Evolutionary conservation across 768 basidiomycete species (phyloP), one percentile per base, ranked within the genome.

Genomic region (Mycena latifolia): DNA sequence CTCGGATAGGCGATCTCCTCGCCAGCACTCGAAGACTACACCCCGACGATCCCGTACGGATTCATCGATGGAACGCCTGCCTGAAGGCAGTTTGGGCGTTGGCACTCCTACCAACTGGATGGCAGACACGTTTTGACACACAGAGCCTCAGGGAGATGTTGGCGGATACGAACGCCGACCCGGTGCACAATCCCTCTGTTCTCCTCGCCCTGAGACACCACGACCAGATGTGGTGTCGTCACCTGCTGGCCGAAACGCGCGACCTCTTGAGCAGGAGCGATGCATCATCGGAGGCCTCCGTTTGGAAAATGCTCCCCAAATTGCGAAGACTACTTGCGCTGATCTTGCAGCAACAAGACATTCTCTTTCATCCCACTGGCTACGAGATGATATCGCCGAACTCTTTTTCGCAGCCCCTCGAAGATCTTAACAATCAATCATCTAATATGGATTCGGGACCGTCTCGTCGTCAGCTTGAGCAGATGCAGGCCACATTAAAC

Each of bases 31-130:
- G 22, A 54, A 28, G 27, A 20, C 45, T 62, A 48, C 52, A 12
- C 17, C 20, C 24, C 6, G 61, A 62, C 24, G 61, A 62, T 25
- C 51, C 52, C 1, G 20, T 62, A 14, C 4, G 6, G 12, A 1
- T n/a, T 33, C 50, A 31, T 22, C 50, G 61, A 4, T 33, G 52
- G n/a, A 35, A 28, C 7, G 61, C 61, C 29, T 24, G 61, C 39
- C 5, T 43, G 27, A 62, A 46, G 22, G 61, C 61, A 3, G 12
- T 62, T 10, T 62, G 61, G 61, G 52, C 61, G 4, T 53, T 62
- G 22, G 53, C 22, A 27, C 27, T 62, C 24, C 45, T 62, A 10
- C 61, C 61, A 2, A 20, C 28, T 31, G 35, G 33, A 46, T 62
- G 51, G 52, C 22, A 52, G 18, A 3, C 27, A 12, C 43, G 52